Evolutionary conservation across 352 stramenopile species (phyloP), one percentile per base, ranked within the genome.

Genomic region (Ophiocytium majus): DNA sequence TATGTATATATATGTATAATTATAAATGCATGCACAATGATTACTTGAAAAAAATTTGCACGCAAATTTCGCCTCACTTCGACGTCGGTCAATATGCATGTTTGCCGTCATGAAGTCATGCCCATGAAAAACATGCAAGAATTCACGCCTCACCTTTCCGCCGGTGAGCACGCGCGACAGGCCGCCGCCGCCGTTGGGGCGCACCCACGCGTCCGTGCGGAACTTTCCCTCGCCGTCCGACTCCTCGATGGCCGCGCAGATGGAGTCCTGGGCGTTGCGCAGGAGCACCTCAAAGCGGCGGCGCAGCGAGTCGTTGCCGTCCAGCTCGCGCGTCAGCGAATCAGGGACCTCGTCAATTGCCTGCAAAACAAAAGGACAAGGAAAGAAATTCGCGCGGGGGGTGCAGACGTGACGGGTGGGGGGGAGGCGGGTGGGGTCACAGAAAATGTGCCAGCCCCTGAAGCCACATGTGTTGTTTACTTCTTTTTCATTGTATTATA

Each of bases 121-220:
- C n/a, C n/a, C n/a, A n/a, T 86, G 94, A 91, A 0, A 32, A 50
- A 17, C 88, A 80, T 10, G 28, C 17, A 57, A 0, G 31, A 43
- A 76, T n/a, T n/a, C n/a, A n/a, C n/a, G n/a, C n/a, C n/a, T n/a
- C 14, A 91, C 90, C 86, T 93, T 89, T 34, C 92, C 92, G 75
- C 90, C 88, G 10, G 82, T 90, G 81, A 99, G 86, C 50, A 99
- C 96, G 76, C 95, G 92, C 76, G 93, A 98, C 87, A 97, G 96
- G 34, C 97, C 97, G 23, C 97, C 97, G 32, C 96, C 96, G 82
- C 98, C 94, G 85, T 94, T 97, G 43, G 93, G 93, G 66, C 96
- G 93, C 76, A 95, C 93, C 96, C 96, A 99, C 49, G 92, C 92
- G 91, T 99, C 96, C 86, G 97, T 93, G 75, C 92, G 91, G 91